Conservation (phyloP, 2,329 filamentous ascomycete genomes). For the Fusarium coicis region DNA sequence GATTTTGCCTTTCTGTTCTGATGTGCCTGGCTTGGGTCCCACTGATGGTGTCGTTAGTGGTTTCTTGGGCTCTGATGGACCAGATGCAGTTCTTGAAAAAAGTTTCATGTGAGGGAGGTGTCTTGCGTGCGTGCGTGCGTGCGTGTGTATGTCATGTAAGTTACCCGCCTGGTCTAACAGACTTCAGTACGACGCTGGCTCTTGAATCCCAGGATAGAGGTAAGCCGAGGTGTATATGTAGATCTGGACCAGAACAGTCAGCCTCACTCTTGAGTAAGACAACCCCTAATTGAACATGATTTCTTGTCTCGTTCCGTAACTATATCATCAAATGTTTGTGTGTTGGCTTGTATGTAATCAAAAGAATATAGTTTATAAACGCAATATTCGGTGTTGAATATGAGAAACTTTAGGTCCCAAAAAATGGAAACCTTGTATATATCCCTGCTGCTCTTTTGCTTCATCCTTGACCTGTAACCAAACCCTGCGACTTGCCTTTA, state of each 20-base stretch:
- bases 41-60: conserved; percentile 31
- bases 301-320: neutral
- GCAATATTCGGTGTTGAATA: conserved; percentile 4
- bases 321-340: neutral
- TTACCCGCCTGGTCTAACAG: neutral
- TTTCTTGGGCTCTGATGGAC: conserved; percentile 18
- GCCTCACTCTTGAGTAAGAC: neutral
- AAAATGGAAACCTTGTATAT: conserved; percentile 12
- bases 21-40: conserved; percentile 37
- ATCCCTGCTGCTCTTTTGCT: conserved; percentile 18
- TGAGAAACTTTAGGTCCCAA: conserved; percentile 15
- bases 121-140: conserved; percentile 2
- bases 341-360: neutral
- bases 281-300: neutral
- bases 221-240: neutral
- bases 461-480: conserved; percentile 37
- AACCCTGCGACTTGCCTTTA: conserved; percentile 32
- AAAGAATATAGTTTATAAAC: neutral
- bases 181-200: conserved; percentile 13
- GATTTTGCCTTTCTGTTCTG: conserved; percentile 22
- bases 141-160: conserved; percentile 4
- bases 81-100: conserved; percentile 1
- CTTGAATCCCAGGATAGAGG: neutral
- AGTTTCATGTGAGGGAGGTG: conserved; percentile 20
- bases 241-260: neutral